Evolutionary conservation across 140 eudicot species (phyloP).

Genomic region (Ambrosia hybrid): DNA sequence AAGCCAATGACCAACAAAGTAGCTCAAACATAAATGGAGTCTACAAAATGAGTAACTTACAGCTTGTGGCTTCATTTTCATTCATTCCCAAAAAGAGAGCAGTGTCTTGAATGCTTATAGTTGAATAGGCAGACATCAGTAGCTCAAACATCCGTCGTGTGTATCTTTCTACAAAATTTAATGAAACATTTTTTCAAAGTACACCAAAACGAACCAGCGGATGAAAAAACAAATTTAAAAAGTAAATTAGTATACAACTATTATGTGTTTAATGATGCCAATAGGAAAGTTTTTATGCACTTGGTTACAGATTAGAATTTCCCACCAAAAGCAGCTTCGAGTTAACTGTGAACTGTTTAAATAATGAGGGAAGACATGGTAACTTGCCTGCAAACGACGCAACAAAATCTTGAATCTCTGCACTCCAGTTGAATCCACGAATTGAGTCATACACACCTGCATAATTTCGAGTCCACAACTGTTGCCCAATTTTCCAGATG

Average conservation of each 20-base stretch:
- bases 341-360: not conserved
- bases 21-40: not conserved
- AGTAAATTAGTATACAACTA: not conserved
- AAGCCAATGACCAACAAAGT: not conserved
- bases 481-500: constrained; percentile 89
- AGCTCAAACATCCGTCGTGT: constrained; percentile 79
- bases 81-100: constrained; percentile 89
- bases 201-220: not conserved
- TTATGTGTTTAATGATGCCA: not conserved
- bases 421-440: constrained; percentile 76
- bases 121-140: constrained; percentile 80
- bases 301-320: not conserved
- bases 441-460: constrained; percentile 81
- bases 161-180: constrained; percentile 58
- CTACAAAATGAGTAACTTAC: constrained; percentile 45
- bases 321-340: constrained; percentile 15
- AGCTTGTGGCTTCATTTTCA: constrained; percentile 72
- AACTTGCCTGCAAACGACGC: constrained; percentile 74
- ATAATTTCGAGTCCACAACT: constrained; percentile 76
- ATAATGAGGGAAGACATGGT: not conserved
- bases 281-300: not conserved
- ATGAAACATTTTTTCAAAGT: not conserved
- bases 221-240: not conserved
- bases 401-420: constrained; percentile 62
- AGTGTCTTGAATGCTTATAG: constrained; percentile 77